A percentile compares a stretch with the other conserved stretches of the same genome.
Evolutionary conservation across 108 stramenopile species (phyloP).

Genomic region (Discostella pseudostelligera): DNA sequence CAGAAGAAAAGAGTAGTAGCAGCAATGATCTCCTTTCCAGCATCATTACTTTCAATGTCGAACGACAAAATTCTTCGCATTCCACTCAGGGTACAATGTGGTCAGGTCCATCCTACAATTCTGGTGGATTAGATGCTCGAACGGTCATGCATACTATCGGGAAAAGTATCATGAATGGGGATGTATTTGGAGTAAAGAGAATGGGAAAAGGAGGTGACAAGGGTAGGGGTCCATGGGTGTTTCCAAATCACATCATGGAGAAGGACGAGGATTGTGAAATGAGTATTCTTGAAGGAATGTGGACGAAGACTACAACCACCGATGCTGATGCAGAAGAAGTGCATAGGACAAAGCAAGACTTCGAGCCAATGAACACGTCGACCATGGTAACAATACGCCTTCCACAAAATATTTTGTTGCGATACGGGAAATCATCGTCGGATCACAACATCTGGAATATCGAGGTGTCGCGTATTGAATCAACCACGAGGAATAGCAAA

Average conservation of each 20-base stretch:
- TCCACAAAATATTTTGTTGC: constrained; percentile 3
- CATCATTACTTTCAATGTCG: constrained; percentile 39
- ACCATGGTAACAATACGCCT: constrained; percentile 2
- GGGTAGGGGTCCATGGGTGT: constrained; percentile 1
- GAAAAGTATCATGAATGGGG: constrained; percentile 37
- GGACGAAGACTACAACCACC: not conserved
- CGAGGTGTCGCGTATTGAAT: not conserved
- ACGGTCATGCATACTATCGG: constrained; percentile 65
- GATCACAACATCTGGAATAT: not conserved
- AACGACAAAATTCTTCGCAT: constrained; percentile 11
- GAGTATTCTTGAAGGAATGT: not conserved
- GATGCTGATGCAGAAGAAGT: not conserved
- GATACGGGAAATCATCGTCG: constrained; percentile 5
- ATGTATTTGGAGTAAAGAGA: constrained; percentile 37
- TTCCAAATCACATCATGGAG: not conserved
- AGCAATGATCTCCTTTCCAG: constrained; percentile 20
- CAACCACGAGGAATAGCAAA: not conserved
- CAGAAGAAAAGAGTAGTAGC: constrained; percentile 21
- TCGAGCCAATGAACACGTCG: not conserved
- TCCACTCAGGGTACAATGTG: constrained; percentile 29
- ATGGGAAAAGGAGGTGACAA: constrained; percentile 8
- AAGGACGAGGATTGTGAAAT: not conserved
- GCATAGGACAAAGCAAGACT: not conserved
- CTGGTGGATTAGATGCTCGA: constrained; percentile 75
- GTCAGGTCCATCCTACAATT: constrained; percentile 27